These are phyloP conservation scores for Tolypocladium tropicale DNA, from an alignment of 2,329 filamentous ascomycete species.

Conservation along the genomic window DNA sequence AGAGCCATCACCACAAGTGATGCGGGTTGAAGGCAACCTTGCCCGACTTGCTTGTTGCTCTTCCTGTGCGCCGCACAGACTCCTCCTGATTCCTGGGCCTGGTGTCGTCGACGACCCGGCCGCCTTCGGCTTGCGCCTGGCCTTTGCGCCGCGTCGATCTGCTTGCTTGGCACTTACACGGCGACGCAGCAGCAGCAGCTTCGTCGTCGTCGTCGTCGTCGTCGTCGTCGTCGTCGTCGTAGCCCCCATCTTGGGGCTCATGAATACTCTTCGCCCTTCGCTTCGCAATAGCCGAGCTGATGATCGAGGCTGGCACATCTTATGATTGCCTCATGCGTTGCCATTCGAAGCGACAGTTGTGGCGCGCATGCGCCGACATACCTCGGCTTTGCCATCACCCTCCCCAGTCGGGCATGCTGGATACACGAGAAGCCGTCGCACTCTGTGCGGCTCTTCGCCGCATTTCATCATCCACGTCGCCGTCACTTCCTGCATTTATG, in stretches of 20 bases:
- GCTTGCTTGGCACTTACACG: no score
- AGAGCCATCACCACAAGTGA: conserved; percentile 18
- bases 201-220: no score
- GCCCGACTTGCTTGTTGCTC: background rate
- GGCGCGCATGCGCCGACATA: background rate
- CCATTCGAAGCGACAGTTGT: background rate
- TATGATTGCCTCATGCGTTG: background rate
- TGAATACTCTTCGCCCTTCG: background rate
- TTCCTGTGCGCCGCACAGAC: no score
- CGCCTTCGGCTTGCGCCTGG: no score
- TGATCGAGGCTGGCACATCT: background rate
- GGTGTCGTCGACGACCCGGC: no score
- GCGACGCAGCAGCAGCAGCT: no score
- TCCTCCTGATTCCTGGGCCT: background rate
- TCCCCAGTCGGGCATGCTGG: background rate
- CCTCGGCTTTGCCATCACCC: background rate
- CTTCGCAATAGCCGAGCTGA: background rate
- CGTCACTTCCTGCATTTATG: no score
- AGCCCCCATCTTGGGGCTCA: background rate
- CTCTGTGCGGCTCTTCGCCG: background rate
- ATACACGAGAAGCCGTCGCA: no score
- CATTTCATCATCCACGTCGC: no score
- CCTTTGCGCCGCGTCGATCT: background rate
- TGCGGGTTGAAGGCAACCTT: background rate
- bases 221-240: no score